Evolutionary conservation across 192 early-diverging fungal species (phyloP).

Genomic region (Linderina pennispora): DNA sequence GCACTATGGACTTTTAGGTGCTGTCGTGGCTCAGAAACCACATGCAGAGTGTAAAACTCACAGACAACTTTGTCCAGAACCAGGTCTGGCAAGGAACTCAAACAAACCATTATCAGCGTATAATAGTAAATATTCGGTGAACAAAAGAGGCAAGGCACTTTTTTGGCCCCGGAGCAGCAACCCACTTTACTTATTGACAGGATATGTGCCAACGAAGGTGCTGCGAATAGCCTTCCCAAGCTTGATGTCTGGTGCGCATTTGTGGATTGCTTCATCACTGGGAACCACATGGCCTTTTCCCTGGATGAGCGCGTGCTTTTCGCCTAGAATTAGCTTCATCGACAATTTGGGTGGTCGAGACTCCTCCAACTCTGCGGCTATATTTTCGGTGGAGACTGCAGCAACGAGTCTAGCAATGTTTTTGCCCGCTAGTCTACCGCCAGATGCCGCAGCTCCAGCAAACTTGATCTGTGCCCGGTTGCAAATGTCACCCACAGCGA

Average conservation of each 20-base stretch:
- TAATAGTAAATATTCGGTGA: no score
- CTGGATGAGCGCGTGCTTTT: slow-evolving; percentile 31
- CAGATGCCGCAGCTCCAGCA: slow-evolving; percentile 23
- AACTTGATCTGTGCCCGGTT: slow-evolving; percentile 33
- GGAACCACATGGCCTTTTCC: slow-evolving; percentile 20
- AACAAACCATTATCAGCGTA: no score
- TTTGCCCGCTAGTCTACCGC: slow-evolving; percentile 18
- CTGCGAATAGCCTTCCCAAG: slow-evolving; percentile 21
- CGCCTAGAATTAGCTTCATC: slow-evolving; percentile 40
- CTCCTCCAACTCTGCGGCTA: not conserved
- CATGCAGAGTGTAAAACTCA: no score
- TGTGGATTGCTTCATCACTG: slow-evolving; percentile 21
- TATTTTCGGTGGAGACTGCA: slow-evolving; percentile 1
- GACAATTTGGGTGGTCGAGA: not conserved
- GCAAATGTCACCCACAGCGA: slow-evolving; percentile 67
- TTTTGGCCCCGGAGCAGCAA: no score
- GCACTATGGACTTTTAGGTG: no score
- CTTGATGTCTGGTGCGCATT: slow-evolving; percentile 36
- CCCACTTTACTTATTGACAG: no score
- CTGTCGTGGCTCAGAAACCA: no score
- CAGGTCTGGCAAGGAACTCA: no score
- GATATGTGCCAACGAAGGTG: slow-evolving; percentile 17
- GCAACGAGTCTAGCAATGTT: slow-evolving; percentile 28
- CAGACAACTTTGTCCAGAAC: no score
- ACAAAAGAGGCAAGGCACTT: no score